These are phyloP conservation scores for Neurospora sp. DNA, from an alignment of 495 filamentous ascomycete species.

Conservation along the genomic window DNA sequence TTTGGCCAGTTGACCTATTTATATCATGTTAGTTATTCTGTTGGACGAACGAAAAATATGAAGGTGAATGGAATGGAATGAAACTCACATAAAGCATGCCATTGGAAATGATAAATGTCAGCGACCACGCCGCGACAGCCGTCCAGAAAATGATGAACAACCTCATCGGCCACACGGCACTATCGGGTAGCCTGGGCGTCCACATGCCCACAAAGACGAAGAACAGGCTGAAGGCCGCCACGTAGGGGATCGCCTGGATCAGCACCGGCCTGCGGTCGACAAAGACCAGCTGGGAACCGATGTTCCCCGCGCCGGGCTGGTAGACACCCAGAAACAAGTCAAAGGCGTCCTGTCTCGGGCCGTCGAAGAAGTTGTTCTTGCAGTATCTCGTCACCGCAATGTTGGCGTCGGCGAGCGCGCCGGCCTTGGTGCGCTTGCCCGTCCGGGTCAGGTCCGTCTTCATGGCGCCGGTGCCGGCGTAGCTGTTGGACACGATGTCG, in stretches of 20 bases:
- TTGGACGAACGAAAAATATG: neutral
- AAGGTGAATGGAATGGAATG: neutral
- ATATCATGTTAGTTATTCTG: slow-evolving; percentile 7
- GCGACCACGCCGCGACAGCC: slow-evolving; percentile 54
- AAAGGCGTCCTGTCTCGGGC: slow-evolving; percentile 87
- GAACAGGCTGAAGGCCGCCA: slow-evolving; percentile 80
- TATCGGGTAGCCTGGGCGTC: slow-evolving; percentile 54
- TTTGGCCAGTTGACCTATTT: slow-evolving; percentile 94
- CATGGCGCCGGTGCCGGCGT: slow-evolving; percentile 89
- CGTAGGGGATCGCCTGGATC: slow-evolving; percentile 83
- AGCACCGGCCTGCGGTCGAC: slow-evolving; percentile 77
- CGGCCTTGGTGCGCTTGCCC: slow-evolving; percentile 73
- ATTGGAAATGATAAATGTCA: slow-evolving; percentile 64
- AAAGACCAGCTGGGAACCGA: slow-evolving; percentile 60
- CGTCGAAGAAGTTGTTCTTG: slow-evolving; percentile 85
- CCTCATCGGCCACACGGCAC: slow-evolving; percentile 65
- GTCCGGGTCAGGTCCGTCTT: slow-evolving; percentile 94
- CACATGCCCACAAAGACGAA: slow-evolving; percentile 72
- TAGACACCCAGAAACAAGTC: slow-evolving; percentile 87
- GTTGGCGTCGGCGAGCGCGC: slow-evolving; percentile 68
- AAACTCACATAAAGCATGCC: slow-evolving; percentile 86
- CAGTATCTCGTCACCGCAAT: slow-evolving; percentile 80
- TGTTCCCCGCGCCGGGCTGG: slow-evolving; percentile 53
- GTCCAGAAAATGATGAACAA: slow-evolving; percentile 71
- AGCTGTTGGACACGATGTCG: slow-evolving; percentile 82